A percentile compares a stretch with the other conserved stretches of the same genome.
These are phyloP conservation scores for Quercus wislizeni DNA, from an alignment of 306 rosid genomes.

Conservation along the genomic window DNA sequence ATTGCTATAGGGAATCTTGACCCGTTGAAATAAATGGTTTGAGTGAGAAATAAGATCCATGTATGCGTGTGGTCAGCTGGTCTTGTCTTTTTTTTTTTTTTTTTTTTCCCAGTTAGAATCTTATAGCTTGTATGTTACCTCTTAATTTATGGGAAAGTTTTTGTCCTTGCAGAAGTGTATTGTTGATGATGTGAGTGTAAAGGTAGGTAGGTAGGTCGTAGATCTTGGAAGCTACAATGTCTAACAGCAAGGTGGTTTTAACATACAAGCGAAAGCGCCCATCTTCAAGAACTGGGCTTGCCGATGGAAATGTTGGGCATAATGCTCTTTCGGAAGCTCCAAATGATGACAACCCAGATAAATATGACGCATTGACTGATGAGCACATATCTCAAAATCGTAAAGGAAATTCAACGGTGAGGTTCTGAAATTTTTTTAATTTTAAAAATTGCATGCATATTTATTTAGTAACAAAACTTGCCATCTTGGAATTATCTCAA, in stretches of 20 bases:
- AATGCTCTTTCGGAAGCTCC: constrained; percentile 19
- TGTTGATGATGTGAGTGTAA: background rate
- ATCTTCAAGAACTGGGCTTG: constrained; percentile 26
- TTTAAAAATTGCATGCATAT: too few species aligned
- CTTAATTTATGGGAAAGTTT: background rate
- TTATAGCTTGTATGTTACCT: background rate
- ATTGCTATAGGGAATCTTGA: too few species aligned
- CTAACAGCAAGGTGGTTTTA: constrained; percentile 47
- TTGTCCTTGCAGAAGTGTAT: background rate
- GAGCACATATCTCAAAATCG: constrained; percentile 28
- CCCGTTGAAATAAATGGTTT: background rate
- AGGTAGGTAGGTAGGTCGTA: constrained; percentile 2
- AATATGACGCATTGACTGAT: constrained; percentile 22
- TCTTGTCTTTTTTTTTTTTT: background rate
- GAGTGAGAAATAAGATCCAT: background rate
- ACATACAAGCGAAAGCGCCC: constrained; percentile 60
- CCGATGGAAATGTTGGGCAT: constrained; percentile 26
- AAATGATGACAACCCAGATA: constrained; percentile 9
- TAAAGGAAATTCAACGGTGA: constrained; percentile 35
- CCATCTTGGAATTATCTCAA: background rate
- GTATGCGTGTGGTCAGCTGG: background rate
- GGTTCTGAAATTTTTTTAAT: constrained; percentile 7
- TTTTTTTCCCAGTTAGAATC: background rate
- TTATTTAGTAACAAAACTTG: background rate
- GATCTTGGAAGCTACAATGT: constrained; percentile 40